phyloP scores from a whole-genome alignment of 257 asterid species.

The Salvia rosmarinus region DNA sequence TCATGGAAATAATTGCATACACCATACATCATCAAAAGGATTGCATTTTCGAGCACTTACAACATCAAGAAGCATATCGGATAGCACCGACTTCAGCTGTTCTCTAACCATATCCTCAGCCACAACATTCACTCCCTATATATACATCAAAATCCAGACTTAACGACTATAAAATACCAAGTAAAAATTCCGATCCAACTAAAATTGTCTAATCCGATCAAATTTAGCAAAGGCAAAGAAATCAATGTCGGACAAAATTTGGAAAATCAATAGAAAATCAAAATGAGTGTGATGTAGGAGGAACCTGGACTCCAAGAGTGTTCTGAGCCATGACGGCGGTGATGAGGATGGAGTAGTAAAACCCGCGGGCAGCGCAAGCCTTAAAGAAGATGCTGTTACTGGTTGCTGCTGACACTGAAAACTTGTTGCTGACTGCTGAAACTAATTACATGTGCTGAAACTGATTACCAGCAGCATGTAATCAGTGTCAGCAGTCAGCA shows the following conservation, averaged over 20 bases:
- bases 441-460: too few species aligned
- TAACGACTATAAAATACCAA: not conserved
- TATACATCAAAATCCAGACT: conserved; percentile 33
- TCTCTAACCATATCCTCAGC: conserved; percentile 69
- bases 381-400: too few species aligned
- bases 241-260: not conserved
- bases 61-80: conserved; percentile 92
- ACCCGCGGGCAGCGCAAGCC: conserved; percentile 88
- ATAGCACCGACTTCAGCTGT: conserved; percentile 80
- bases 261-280: not conserved
- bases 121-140: conserved; percentile 69
- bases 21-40: not conserved
- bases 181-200: not conserved
- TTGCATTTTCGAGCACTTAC: conserved; percentile 50
- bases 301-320: conserved; percentile 95
- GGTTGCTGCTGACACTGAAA: too few species aligned
- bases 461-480: too few species aligned
- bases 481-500: too few species aligned
- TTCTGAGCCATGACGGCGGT: conserved; percentile 97
- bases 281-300: not conserved
- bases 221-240: not conserved
- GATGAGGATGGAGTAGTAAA: conserved; percentile 85
- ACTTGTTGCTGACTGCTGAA: too few species aligned
- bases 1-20: not conserved
- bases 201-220: not conserved